Evolutionary conservation across 2,329 filamentous ascomycete species (phyloP).

Genomic region (Septoria linicola): DNA sequence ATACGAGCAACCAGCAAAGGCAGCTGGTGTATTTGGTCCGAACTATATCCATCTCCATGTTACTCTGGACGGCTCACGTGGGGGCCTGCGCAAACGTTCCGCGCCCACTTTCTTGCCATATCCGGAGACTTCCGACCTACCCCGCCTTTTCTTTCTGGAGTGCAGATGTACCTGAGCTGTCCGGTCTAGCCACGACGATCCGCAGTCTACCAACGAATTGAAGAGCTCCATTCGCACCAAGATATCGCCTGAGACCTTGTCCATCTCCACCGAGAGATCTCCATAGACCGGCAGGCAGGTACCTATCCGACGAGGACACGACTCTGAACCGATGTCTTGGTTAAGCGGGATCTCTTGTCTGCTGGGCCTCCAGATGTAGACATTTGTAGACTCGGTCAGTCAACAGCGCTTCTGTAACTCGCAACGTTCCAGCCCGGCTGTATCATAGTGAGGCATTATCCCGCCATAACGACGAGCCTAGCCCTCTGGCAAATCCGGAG

Average conservation of each 20-base stretch:
- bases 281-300: background rate
- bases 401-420: too few relatives aligned
- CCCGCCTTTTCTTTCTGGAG: constrained; percentile 5
- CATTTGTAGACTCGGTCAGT: too few relatives aligned
- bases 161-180: constrained; percentile 7
- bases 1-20: constrained; percentile 2
- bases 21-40: constrained; percentile 2
- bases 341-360: too few relatives aligned
- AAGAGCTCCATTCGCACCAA: background rate
- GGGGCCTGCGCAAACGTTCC: too few relatives aligned
- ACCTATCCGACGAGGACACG: background rate
- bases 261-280: background rate
- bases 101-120: background rate
- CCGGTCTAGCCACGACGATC: constrained; percentile 8
- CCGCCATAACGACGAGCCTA: too few relatives aligned
- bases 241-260: too few relatives aligned
- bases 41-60: too few relatives aligned
- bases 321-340: background rate
- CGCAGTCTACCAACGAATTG: background rate
- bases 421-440: too few relatives aligned
- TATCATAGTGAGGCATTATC: too few relatives aligned
- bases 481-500: constrained; percentile 1
- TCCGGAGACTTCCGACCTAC: background rate
- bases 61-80: background rate
- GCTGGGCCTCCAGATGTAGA: too few relatives aligned